Base-by-base conservation (phyloP, 768 basidiomycete genomes). In the Tricholoma furcatifolium region DNA sequence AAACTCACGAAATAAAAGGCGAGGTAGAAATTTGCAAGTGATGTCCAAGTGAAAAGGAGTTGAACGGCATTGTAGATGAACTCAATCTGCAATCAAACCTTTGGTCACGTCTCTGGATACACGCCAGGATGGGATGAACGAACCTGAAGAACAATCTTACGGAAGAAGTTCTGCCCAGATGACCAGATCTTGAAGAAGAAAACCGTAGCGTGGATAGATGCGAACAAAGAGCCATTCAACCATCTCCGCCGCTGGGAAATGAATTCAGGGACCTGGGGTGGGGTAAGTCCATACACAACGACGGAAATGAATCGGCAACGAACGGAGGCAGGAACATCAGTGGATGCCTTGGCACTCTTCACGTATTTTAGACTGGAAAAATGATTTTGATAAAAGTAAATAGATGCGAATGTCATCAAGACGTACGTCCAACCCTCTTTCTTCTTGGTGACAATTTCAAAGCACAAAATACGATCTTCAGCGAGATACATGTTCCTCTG, bases 31-130 rank as follows among this genome's bases (percentile, higher is more conserved):
- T 95, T 96, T 30, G 91, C 94, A 40, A 96, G 74, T 14, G 87
- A 83, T 8, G 93, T 95, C 95, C 95, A 98, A 12, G 93, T 89
- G 70, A 98, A 97, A 50, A 97, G 38, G 20, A 98, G 84, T 60
- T 94, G 90, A 24, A 95, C 60, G 2, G 86, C 84, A 61, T 96
- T 96, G 73, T 97, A 98, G 60, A 93, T 83, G 67, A 93, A 93
- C 67, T 97, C 92, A 47, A 97, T 64, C 78, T 91, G 31, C 23
- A 12, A 4, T 11, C 11, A n/a, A 30, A 35, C 17, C 3, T 12
- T 39, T 36, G 32, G 23, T 31, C 36, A 12, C 17, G 17, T 57
- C 44, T 23, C 49, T 15, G 8, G 42, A 34, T 34, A 32, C 17
- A 7, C 27, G 27, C 27, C 7, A 50, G 24, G 7, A n/a, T 30